Conservation (phyloP, 495 filamentous ascomycete species). For the Daldinia bambusicola region DNA sequence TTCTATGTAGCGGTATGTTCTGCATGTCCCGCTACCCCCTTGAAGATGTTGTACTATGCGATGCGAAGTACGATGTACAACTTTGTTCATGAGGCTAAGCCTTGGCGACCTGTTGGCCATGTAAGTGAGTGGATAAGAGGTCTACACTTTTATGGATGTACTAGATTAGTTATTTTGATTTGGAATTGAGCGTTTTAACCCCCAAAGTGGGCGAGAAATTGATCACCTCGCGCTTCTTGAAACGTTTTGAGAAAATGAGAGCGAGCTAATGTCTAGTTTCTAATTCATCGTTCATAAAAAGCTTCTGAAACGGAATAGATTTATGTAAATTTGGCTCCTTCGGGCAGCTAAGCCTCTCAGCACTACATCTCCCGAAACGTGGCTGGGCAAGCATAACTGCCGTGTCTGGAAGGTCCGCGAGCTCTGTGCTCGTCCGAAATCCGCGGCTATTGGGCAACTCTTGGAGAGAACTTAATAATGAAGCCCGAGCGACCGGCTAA, state of each 20-base stretch:
- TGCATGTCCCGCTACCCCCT: slow-evolving; percentile 6
- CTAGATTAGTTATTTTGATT: background rate
- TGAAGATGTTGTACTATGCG: background rate
- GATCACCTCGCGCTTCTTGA: background rate
- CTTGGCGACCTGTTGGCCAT: background rate
- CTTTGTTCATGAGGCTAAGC: background rate
- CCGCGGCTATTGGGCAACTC: slow-evolving; percentile 11
- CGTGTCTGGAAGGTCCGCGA: slow-evolving; percentile 29
- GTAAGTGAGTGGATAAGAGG: background rate
- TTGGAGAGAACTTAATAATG: slow-evolving; percentile 20
- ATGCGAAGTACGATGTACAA: too few species aligned
- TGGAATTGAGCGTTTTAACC: background rate
- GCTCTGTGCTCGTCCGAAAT: background rate
- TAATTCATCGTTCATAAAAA: slow-evolving; percentile 19
- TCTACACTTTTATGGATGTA: too few species aligned
- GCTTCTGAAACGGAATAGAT: slow-evolving; percentile 32
- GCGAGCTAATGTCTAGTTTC: slow-evolving; percentile 33
- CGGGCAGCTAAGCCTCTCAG: slow-evolving; percentile 35
- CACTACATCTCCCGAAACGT: slow-evolving; percentile 31
- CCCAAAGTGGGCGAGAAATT: background rate
- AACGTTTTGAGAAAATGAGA: slow-evolving; percentile 27
- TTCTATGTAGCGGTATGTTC: slow-evolving; percentile 11
- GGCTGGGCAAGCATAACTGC: slow-evolving; percentile 29
- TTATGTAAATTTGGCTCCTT: slow-evolving; percentile 37
- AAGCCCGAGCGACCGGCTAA: slow-evolving; percentile 32